phyloP scores from a whole-genome alignment of 2,329 filamentous ascomycete genomes.

The Sporothrix globosa region DNA sequence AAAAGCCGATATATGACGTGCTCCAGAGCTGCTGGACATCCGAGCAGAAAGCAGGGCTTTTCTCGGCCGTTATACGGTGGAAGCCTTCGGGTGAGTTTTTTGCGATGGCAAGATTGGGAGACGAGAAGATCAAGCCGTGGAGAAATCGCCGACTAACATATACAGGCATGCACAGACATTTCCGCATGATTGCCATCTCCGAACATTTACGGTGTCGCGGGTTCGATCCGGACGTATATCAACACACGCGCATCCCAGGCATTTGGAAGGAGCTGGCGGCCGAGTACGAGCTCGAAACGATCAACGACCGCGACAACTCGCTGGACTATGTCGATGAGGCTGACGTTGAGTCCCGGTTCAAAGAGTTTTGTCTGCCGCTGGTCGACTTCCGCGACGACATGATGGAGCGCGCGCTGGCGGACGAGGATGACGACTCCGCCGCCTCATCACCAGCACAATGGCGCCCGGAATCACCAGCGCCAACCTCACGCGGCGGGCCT shows the following conservation, averaged over 20 bases:
- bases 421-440: slow-evolving; percentile 26
- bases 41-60: slow-evolving; percentile 88
- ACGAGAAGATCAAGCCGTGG: background rate
- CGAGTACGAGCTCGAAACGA: slow-evolving; percentile 82
- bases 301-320: slow-evolving; percentile 63
- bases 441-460: slow-evolving; percentile 37
- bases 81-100: slow-evolving; percentile 80
- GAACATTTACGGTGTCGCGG: slow-evolving; percentile 80
- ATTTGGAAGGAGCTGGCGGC: slow-evolving; percentile 88
- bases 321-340: slow-evolving; percentile 35
- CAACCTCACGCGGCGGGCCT: background rate
- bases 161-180: slow-evolving; percentile 87
- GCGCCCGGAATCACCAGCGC: slow-evolving; percentile 35
- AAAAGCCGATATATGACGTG: slow-evolving; percentile 37
- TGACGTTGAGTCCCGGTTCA: slow-evolving; percentile 34
- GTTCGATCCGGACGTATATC: slow-evolving; percentile 68
- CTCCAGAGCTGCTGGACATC: slow-evolving; percentile 84
- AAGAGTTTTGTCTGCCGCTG: slow-evolving; percentile 37
- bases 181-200: slow-evolving; percentile 85
- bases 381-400: slow-evolving; percentile 37
- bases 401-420: slow-evolving; percentile 34
- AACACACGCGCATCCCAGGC: slow-evolving; percentile 83
- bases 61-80: slow-evolving; percentile 91
- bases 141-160: slow-evolving; percentile 26
- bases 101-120: background rate